A percentile compares a stretch with the other conserved stretches of the same genome.
Conservation (phyloP, 2,329 filamentous ascomycete species). For the Colletotrichum zoysiae region DNA sequence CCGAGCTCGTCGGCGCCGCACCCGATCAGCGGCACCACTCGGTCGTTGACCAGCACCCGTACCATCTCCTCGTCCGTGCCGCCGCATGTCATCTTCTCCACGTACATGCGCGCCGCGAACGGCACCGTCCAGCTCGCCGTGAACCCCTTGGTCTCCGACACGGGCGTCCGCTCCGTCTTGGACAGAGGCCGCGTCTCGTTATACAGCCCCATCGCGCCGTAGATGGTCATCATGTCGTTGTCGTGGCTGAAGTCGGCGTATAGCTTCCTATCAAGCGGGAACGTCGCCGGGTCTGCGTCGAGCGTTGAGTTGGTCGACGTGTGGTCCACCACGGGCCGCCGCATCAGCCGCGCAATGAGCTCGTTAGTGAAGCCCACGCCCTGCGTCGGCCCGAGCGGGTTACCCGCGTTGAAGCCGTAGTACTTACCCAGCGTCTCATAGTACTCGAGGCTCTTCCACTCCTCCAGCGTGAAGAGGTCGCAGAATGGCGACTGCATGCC, state of each 20-base stretch:
- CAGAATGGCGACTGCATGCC: slow-evolving; percentile 79
- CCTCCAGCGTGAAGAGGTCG: slow-evolving; percentile 75
- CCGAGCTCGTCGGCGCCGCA: slow-evolving; percentile 80
- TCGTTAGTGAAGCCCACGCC: slow-evolving; percentile 92
- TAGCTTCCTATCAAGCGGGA: slow-evolving; percentile 76
- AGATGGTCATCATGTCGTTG: slow-evolving; percentile 84
- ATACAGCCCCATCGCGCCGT: slow-evolving; percentile 83
- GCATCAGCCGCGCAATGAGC: slow-evolving; percentile 83
- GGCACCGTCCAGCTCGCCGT: slow-evolving; percentile 84
- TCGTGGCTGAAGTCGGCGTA: slow-evolving; percentile 96
- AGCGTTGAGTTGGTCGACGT: slow-evolving; percentile 85
- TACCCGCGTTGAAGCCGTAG: slow-evolving; percentile 84
- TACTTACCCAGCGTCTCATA: slow-evolving; percentile 84
- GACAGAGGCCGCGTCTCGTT: slow-evolving; percentile 71
- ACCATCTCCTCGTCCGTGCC: slow-evolving; percentile 72
- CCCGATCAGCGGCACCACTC: slow-evolving; percentile 77
- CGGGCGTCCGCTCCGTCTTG: slow-evolving; percentile 61
- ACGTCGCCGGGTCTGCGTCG: slow-evolving; percentile 74
- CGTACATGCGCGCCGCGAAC: slow-evolving; percentile 83
- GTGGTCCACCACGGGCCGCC: slow-evolving; percentile 74
- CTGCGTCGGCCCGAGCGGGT: slow-evolving; percentile 83
- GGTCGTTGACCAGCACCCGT: slow-evolving; percentile 85
- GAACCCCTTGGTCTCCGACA: slow-evolving; percentile 71
- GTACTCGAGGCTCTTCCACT: slow-evolving; percentile 87
- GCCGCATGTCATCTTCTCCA: slow-evolving; percentile 86